Percentiles rank a stretch among this genome's conserved stretches.
Conservation (phyloP, 768 basidiomycete genomes). For the Tephrocybe sp. region DNA sequence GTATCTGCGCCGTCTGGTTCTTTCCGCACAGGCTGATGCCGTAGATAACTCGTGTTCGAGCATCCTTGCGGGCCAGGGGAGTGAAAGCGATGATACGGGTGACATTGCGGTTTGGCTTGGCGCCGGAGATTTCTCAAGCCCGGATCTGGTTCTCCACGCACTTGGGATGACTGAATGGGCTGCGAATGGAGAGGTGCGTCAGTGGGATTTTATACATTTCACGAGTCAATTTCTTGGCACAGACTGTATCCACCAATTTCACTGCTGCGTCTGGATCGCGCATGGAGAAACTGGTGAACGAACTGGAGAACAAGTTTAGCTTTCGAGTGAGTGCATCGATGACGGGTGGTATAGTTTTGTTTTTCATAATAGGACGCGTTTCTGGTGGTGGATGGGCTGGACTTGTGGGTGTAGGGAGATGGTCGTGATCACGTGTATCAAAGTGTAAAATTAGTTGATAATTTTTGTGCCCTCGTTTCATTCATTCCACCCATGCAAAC, state of each 20-base stretch:
- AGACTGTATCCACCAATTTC: neutral
- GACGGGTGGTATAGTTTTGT: slow-evolving; percentile 27
- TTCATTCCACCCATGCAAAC: slow-evolving; percentile 11
- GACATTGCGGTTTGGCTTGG: slow-evolving; percentile 56
- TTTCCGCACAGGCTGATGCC: slow-evolving; percentile 37
- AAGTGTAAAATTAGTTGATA: neutral
- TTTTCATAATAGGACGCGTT: slow-evolving; percentile 35
- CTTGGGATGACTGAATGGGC: slow-evolving; percentile 29
- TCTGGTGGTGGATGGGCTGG: slow-evolving; percentile 31
- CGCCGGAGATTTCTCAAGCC: slow-evolving; percentile 27
- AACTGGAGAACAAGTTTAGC: slow-evolving; percentile 21
- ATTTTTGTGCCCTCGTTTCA: neutral
- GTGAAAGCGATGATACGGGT: slow-evolving; percentile 55
- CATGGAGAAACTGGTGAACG: neutral
- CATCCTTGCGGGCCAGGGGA: slow-evolving; percentile 48
- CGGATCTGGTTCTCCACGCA: slow-evolving; percentile 26
- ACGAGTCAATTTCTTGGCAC: slow-evolving; percentile 4
- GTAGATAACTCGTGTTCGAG: slow-evolving; percentile 42
- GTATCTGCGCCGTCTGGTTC: slow-evolving; percentile 33
- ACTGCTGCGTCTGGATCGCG: slow-evolving; percentile 3
- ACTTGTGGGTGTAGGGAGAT: slow-evolving; percentile 33
- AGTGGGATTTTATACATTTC: slow-evolving; percentile 8
- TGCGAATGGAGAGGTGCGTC: slow-evolving; percentile 12
- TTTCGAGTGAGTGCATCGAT: slow-evolving; percentile 21
- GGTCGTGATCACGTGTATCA: slow-evolving; percentile 22